Evolutionary conservation across 305 asterid species (phyloP).

Genomic region (Petunia hybrid): DNA sequence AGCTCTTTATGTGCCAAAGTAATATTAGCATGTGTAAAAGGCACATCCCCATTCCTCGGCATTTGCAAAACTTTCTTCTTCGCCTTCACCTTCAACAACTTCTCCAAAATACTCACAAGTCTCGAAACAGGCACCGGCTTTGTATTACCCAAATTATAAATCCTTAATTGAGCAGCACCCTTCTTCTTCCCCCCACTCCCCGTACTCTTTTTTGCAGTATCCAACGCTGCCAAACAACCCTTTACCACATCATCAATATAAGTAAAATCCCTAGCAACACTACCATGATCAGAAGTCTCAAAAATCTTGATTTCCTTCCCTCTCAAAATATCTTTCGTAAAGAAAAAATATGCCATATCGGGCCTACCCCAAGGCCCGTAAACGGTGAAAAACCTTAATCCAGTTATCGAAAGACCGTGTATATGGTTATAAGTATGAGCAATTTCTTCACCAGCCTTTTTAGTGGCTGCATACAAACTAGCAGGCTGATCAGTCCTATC

Average conservation of each 20-base stretch:
- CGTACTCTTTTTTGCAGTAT: slow-evolving; percentile 67
- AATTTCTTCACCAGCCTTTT: slow-evolving; percentile 85
- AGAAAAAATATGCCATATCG: slow-evolving; percentile 85
- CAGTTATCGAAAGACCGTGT: slow-evolving; percentile 78
- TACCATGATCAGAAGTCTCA: slow-evolving; percentile 66
- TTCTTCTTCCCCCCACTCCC: slow-evolving; percentile 82
- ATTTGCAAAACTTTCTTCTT: slow-evolving; percentile 65
- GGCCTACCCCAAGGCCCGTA: slow-evolving; percentile 96
- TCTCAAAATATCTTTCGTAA: slow-evolving; percentile 72
- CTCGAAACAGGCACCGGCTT: slow-evolving; percentile 65
- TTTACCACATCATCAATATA: slow-evolving; percentile 86
- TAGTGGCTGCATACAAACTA: slow-evolving; percentile 85
- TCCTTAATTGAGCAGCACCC: slow-evolving; percentile 67
- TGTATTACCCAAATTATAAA: slow-evolving; percentile 78
- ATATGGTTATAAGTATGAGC: slow-evolving; percentile 88
- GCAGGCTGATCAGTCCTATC: slow-evolving; percentile 86
- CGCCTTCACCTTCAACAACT: slow-evolving; percentile 71
- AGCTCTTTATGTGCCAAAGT: slow-evolving; percentile 70
- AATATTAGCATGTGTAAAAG: slow-evolving; percentile 75
- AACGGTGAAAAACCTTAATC: slow-evolving; percentile 78
- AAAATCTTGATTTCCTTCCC: slow-evolving; percentile 78
- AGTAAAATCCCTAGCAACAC: slow-evolving; percentile 82
- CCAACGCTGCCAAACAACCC: slow-evolving; percentile 78
- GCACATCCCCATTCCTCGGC: slow-evolving; percentile 85
- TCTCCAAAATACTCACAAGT: slow-evolving; percentile 77